Evolutionary conservation across 2,329 filamentous ascomycete species (phyloP), one percentile per base, ranked within the genome.

Genomic region (Neonectria ditissima): DNA sequence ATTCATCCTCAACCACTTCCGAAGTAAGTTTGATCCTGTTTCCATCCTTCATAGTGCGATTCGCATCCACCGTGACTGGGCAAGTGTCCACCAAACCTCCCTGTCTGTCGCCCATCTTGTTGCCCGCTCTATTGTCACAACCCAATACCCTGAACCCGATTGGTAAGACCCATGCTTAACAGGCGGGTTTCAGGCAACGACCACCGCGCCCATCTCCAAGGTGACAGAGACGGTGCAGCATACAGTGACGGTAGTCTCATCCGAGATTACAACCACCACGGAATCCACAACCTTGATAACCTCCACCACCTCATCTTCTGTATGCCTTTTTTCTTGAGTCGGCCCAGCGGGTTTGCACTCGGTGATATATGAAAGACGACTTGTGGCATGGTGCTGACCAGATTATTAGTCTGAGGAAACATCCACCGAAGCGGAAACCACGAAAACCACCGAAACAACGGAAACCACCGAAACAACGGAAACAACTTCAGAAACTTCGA

Each of bases 181-280:
- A 69, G 67, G 68, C 67, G 63, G 65, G 65, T 63, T 63, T 63
- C 75, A 78, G 73, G 68, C 65, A 71, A 67, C 63, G 59, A 69
- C 71, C 61, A 68, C 72, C 48, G 71, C 65, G 63, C 69, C 72
- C 62, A 74, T 76, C 65, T 73, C 70, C 71, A 70, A 64, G 73
- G 73, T 77, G 61, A 78, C 77, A 74, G 72, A 77, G 73, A 78
- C 75, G 65, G 75, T 76, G 69, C 76, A 78, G 75, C 74, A 70
- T 47, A 77, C 72, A 70, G 69, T 74, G 57, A 70, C 72, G 59
- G 62, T 71, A 32, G 48, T 73, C 53, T 67, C 73, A 52, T 72
- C 71, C 44, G 64, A 62, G 26, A 54, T 66, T 7, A 41, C 74
- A 65, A 74, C 70, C 28, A 74, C 70, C 28, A 61, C 59, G 20